Evolutionary conservation across 169 alveolate genomes (phyloP), one percentile per base, ranked within the genome.

Genomic region (Theileria sp.): DNA sequence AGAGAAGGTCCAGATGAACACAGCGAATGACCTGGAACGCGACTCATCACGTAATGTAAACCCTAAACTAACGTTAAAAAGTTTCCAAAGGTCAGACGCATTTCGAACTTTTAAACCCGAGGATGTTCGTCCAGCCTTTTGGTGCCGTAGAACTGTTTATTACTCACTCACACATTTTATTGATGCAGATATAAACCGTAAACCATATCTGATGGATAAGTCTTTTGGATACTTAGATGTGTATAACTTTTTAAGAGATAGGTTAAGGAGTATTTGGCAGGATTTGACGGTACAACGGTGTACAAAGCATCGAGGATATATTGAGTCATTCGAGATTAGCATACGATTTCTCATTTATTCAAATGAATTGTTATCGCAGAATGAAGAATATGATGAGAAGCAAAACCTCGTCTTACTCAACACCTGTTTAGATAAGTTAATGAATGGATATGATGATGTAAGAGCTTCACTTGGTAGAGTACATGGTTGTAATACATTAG

Each of bases 41-140:
- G 65, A 23, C 28, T 7, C 49, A 26, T 49, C 51, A 28, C 13
- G 64, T 0, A 38, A 79, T 79, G 94, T 93, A 30, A 87, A 92
- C 71, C 82, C 81, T 25, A 65, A 62, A 30, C 80, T 93, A 21
- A 94, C 96, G 3, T 67, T 93, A n/a, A 87, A 92, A 34, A 86
- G 94, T 60, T 93, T 93, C 77, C 95, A 92, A 38, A 75, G 96
- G n/a, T 92, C 95, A 36, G 96, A 93, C 71, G 96, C 96, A 15
- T 86, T 94, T 67, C 64, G 93, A 32, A 91, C 87, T 8, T 93
- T 93, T 79, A 88, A 87, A 54, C 94, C 92, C 36, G 88, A 74
- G 23, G 87, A 88, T 51, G 92, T 91, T 3, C 81, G 96, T 6
- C 92, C 96, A 0, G 94, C 88, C 25, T 87, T 87, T 9, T 90